These are phyloP conservation scores for Phytophthora citricola DNA, from an alignment of 352 stramenopile genomes.

Conservation along the genomic window DNA sequence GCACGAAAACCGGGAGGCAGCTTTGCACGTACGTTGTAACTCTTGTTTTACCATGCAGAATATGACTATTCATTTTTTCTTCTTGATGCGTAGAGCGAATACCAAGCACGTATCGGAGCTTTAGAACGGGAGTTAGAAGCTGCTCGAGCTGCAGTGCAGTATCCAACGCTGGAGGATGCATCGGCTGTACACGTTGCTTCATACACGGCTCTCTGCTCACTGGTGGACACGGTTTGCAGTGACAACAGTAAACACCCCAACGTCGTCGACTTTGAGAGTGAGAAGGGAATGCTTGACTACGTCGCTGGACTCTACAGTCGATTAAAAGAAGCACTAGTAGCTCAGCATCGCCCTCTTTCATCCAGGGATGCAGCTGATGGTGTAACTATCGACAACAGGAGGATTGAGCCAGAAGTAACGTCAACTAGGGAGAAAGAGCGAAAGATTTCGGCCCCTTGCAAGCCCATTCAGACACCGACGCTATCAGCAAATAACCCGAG, in stretches of 20 bases:
- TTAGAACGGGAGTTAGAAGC: constrained; percentile 42
- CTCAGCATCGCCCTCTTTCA: neutral
- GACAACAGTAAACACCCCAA: constrained; percentile 27
- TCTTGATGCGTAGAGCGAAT: constrained; percentile 35
- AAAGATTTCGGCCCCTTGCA: constrained; percentile 1
- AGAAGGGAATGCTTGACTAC: constrained; percentile 40
- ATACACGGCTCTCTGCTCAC: constrained; percentile 58
- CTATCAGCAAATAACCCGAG: neutral
- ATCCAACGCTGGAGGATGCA: constrained; percentile 2
- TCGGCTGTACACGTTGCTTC: constrained; percentile 29
- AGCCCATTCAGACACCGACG: neutral
- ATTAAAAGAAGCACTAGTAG: constrained; percentile 33
- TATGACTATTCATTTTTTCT: neutral
- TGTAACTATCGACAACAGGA: neutral
- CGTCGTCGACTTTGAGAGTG: constrained; percentile 35
- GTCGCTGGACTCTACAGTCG: constrained; percentile 43
- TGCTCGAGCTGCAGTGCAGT: constrained; percentile 6
- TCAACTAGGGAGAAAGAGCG: neutral
- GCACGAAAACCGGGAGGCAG: constrained; percentile 60
- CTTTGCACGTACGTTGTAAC: constrained; percentile 43
- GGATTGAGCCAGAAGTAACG: neutral
- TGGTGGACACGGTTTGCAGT: constrained; percentile 35
- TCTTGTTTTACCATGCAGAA: neutral
- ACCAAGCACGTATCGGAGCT: constrained; percentile 45
- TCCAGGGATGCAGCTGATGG: neutral